Conservation (phyloP, 495 filamentous ascomycete species). For the Aspergillus indologenus region DNA sequence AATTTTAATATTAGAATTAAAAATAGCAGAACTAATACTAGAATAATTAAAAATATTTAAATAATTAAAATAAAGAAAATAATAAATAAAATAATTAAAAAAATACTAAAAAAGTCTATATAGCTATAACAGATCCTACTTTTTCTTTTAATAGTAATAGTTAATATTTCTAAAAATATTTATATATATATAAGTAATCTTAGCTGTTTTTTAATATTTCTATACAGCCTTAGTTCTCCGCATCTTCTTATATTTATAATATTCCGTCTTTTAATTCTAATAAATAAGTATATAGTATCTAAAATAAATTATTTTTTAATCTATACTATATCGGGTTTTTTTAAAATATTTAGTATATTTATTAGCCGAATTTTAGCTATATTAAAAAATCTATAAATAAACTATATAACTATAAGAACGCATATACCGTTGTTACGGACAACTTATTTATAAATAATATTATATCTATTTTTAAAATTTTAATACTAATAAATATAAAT, state of each 20-base stretch:
- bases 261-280: no score
- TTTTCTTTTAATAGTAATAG: neutral
- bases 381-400: neutral
- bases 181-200: neutral
- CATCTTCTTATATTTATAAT: no score
- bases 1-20: neutral
- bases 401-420: neutral
- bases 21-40: neutral
- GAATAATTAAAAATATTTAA: neutral
- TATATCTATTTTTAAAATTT: no score
- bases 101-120: no score
- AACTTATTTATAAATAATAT: neutral
- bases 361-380: neutral
- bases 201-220: neutral
- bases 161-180: neutral
- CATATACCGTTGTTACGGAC: neutral
- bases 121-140: neutral
- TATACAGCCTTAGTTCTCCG: no score
- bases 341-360: neutral
- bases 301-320: no score
- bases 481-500: constrained; percentile 3
- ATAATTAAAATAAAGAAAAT: neutral
- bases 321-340: neutral
- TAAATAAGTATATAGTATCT: no score
- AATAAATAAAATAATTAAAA: neutral